These are phyloP conservation scores for Annulohypoxylon nitens DNA, from an alignment of 495 filamentous ascomycete genomes.

Conservation along the genomic window DNA sequence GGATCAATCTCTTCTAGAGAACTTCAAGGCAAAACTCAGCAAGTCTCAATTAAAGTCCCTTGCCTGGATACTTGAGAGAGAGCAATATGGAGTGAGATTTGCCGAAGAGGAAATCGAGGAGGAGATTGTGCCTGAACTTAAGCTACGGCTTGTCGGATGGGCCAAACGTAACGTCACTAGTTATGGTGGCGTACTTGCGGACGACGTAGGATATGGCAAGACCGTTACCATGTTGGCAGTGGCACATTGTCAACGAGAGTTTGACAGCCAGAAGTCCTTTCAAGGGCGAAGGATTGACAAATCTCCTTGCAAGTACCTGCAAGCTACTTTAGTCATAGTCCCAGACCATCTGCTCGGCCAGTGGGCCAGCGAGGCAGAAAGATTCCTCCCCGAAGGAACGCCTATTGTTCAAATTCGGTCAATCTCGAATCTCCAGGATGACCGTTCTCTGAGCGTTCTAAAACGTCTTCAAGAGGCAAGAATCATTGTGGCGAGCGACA, in stretches of 20 bases:
- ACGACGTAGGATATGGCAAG: slow-evolving; percentile 86
- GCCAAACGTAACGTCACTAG: slow-evolving; percentile 64
- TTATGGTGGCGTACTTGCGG: slow-evolving; percentile 79
- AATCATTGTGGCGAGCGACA: slow-evolving; percentile 68
- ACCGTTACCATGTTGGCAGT: slow-evolving; percentile 79
- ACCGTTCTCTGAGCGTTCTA: slow-evolving; percentile 49
- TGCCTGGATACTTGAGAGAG: slow-evolving; percentile 75
- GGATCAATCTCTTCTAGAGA: neutral
- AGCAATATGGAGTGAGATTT: slow-evolving; percentile 65
- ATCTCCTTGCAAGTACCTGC: slow-evolving; percentile 52
- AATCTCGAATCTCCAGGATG: slow-evolving; percentile 49
- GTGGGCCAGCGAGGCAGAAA: slow-evolving; percentile 72
- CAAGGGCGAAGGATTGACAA: slow-evolving; percentile 9
- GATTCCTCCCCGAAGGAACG: slow-evolving; percentile 61
- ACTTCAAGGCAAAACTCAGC: slow-evolving; percentile 23
- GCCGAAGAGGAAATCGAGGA: slow-evolving; percentile 78
- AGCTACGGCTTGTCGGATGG: slow-evolving; percentile 71
- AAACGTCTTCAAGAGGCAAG: slow-evolving; percentile 64
- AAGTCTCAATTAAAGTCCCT: slow-evolving; percentile 50
- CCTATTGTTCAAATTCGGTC: slow-evolving; percentile 61
- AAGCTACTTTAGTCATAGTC: slow-evolving; percentile 78
- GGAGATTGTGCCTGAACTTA: slow-evolving; percentile 66
- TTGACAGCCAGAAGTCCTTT: slow-evolving; percentile 42
- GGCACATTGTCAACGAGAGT: slow-evolving; percentile 63
- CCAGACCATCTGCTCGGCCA: slow-evolving; percentile 73